Base-by-base conservation (phyloP, 179 eudicot genomes). In the Spinacia oleracea region DNA sequence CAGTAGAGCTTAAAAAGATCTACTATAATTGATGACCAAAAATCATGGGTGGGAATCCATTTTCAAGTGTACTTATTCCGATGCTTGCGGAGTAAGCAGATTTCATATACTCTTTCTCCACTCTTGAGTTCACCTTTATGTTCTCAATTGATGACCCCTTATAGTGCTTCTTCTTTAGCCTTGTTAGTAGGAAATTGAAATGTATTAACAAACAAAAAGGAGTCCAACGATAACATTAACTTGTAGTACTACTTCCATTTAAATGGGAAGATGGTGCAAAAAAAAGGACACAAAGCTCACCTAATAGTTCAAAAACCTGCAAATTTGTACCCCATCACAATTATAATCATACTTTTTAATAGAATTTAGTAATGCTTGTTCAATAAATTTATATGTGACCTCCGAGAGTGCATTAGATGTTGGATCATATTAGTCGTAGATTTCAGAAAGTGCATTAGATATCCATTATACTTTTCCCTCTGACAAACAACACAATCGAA, bases 41-140 rank as follows among this genome's bases (percentile, higher is more conserved):
- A 56, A 60, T 72, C 11, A 59, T 2, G 43, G 38, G 69, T 35
- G 38, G 21, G 63, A 53, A 69, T 80, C 98, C 98, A 87, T 95
- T 98, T 87, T 95, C 97, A 60, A 95, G 90, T 81, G 90, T 98
- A 76, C 85, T 89, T n/a, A n/a, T n/a, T 25, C 98, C 97, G 53
- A 91, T 85, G 77, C 98, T 95, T 29, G 98, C 98, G 76, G 93
- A 77, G 83, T 93, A 95, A 79, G 87, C 63, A 79, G 98, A 93
- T 81, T 95, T 95, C 23, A 91, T 83, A 80, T 83, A 95, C 81
- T 95, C 98, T 84, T 93, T 95, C 87, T 95, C 98, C n/a, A 95
- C 98, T 81, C 98, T 90, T 10, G 90, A 79, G 50, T 86, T 85
- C 55, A 85, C 82, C 77, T 79, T 87, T 45, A 81, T 45, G 86